Conservation (phyloP, 1,139 yeast species). For the Debaryomycetaceae sp. region DNA sequence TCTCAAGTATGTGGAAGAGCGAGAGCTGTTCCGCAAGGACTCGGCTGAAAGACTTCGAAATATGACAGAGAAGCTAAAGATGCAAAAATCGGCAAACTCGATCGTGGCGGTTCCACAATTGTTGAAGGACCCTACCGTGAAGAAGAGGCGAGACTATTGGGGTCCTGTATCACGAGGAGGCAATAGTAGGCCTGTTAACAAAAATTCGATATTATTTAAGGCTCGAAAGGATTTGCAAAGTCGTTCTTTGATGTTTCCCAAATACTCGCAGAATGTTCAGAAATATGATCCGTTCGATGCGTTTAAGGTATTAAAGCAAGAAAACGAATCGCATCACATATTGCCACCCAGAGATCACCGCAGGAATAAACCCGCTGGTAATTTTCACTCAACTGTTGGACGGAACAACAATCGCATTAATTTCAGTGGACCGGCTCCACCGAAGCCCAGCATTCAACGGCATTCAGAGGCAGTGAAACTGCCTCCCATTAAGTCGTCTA, state of each 20-base stretch:
- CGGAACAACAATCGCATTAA: constrained; percentile 1
- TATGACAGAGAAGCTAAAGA: constrained; percentile 38
- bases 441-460: not conserved
- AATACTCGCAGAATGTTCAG: constrained; percentile 6
- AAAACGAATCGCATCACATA: not conserved
- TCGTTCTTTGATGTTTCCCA: constrained; percentile 33
- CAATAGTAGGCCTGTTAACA: constrained; percentile 7
- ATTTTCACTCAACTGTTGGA: not conserved
- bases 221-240: constrained; percentile 33
- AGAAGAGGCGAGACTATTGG: constrained; percentile 14
- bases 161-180: constrained; percentile 6
- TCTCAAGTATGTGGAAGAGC: constrained; percentile 40
- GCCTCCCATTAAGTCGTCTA: too few relatives aligned
- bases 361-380: constrained; percentile 1
- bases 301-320: constrained; percentile 9
- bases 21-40: constrained; percentile 44
- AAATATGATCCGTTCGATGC: constrained; percentile 26
- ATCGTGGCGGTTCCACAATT: constrained; percentile 39
- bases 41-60: constrained; percentile 48
- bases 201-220: constrained; percentile 31
- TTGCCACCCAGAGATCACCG: not conserved
- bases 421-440: not conserved
- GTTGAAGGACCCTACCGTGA: constrained; percentile 37
- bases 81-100: constrained; percentile 45
- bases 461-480: not conserved